phyloP scores from a whole-genome alignment of 2,329 filamentous ascomycete genomes.

The Ascochyta koolunga region DNA sequence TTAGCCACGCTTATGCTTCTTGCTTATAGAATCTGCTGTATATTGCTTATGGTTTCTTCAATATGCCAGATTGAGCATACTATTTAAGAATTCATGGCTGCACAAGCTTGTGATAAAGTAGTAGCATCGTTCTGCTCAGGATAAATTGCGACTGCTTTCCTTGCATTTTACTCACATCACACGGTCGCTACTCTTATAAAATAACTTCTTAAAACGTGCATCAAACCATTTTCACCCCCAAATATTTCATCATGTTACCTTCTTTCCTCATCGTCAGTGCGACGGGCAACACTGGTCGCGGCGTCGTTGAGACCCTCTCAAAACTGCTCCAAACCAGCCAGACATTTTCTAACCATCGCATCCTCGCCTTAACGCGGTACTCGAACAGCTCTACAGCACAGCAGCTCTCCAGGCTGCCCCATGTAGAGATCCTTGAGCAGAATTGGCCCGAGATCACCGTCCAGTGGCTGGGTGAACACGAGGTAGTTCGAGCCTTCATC shows the following conservation, averaged over 20 bases:
- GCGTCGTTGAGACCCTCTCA: slow-evolving; percentile 19
- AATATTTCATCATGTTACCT: slow-evolving; percentile 4
- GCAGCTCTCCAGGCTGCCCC: slow-evolving; percentile 17
- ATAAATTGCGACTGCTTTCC: no score
- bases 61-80: no score
- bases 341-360: slow-evolving; percentile 14
- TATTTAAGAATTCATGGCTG: no score
- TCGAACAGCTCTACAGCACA: slow-evolving; percentile 9
- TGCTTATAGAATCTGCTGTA: no score
- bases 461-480: slow-evolving; percentile 18
- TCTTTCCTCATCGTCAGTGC: slow-evolving; percentile 21
- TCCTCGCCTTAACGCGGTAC: slow-evolving; percentile 25
- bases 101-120: no score
- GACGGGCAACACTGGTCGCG: slow-evolving; percentile 25
- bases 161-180: no score
- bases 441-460: slow-evolving; percentile 21
- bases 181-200: no score
- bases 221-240: no score
- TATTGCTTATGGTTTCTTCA: no score
- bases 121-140: no score
- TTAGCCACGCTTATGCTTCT: no score
- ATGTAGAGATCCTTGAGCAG: slow-evolving; percentile 20
- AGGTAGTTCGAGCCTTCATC: slow-evolving; percentile 22
- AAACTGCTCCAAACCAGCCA: slow-evolving; percentile 10
- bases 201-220: no score